Base-by-base conservation (phyloP, 2,329 filamentous ascomycete genomes). In the Aspergillus sojae region DNA sequence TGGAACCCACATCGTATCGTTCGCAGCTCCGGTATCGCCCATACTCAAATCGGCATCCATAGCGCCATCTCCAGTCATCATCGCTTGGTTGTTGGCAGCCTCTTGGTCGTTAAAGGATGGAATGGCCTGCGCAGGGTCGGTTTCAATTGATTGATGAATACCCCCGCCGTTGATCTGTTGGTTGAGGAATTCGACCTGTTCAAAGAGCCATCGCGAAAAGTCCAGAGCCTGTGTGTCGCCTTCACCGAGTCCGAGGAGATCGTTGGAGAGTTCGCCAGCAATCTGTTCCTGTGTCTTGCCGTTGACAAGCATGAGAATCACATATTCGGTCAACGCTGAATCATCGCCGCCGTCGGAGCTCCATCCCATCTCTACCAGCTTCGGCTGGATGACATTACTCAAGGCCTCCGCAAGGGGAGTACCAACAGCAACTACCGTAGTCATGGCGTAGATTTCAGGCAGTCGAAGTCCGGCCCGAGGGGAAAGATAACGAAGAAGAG, bases 241-340 rank as follows among this genome's bases (percentile, higher is more conserved):
- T 54, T 93, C 89, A 3, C 88, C 88, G 5, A 97, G 86, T 62
- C 89, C 89, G 3, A 99, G 86, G 48, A 99, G 86, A 72, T 99
- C 95, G 68, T 89, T 91, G 1, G 94, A 91, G 16, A 99, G 88
- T 77, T 99, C 95, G 50, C 87, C 83, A 11, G 93, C 91, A 68
- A 99, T 94, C 76, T 97, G 91, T 57, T 94, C 89, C 76, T 96
- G 90, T 4, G 91, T 93, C 79, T 97, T 97, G 72, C 94, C 93
- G 80, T 97, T 98, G 66, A 92, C 92, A 36, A 99, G 87, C 94
- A 98, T 97, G 67, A 98, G 88, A 63, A 98, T 91, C 70, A 99
- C 95, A 81, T 98, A 99, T 81, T 99, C 95, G 64, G 93, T 90
- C 64, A 99, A 87, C 43, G 93, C 92, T 28, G 90, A 89, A 78